Evolutionary conservation across 352 stramenopile genomes (phyloP), one percentile per base, ranked within the genome.

Genomic region (Phytopythium cucurbitacearum): DNA sequence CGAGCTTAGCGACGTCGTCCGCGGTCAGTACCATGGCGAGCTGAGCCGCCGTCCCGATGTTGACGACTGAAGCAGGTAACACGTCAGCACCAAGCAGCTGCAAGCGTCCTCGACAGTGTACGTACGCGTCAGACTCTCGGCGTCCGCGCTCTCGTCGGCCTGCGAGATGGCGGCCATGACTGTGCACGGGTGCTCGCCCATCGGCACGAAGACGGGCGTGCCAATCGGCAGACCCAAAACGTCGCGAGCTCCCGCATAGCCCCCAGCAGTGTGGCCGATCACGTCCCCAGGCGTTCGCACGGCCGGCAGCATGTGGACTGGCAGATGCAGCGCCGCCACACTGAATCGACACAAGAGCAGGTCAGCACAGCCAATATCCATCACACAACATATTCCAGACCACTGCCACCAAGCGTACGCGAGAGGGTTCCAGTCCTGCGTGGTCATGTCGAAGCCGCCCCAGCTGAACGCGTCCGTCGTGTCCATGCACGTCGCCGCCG

Each of bases 381-480:
- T 36, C 28, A 9, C 13, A 16, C n/a, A 53, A 28, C 21, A 28
- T 28, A 28, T 2, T 28, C 5, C 5, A 40, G 40, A 54, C 1
- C 9, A 21, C 16, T 50, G 4, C 15, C 46, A 39, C 9, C 8
- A 8, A 7, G 52, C 62, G 49, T 71, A 83, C 76, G 57, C 58
- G 45, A 52, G 48, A 15, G 33, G 34, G 38, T 83, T 74, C 77
- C 77, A 91, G 3, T 56, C 63, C 32, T 65, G 57, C 4, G 39
- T 68, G 11, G 59, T 40, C 5, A 67, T 42, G 40, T 91, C 68
- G 45, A 86, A 89, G 21, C 62, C 66, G 11, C 80, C 80, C 78
- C 78, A 91, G 53, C 78, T 87, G 46, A 71, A 87, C n/a, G 76
- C 80, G 48, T 91, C 69, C 1, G 79, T 91, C 10, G 64, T 70